These are phyloP conservation scores for Chlorociboria aeruginascens DNA, from an alignment of 495 filamentous ascomycete genomes.

Conservation along the genomic window DNA sequence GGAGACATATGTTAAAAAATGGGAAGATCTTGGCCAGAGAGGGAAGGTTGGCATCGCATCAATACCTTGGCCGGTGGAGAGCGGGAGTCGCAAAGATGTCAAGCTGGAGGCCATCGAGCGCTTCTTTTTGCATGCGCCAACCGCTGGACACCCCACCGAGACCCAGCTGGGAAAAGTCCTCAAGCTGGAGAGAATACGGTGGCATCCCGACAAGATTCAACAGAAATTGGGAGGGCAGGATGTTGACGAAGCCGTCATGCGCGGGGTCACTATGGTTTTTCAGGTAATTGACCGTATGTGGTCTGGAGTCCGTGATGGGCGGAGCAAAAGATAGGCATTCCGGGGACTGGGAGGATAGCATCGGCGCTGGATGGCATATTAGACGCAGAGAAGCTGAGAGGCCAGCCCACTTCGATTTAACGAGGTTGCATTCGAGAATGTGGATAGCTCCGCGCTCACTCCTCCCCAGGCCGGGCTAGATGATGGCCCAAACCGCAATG, in stretches of 20 bases:
- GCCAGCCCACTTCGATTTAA: too few species aligned
- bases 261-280: conserved; percentile 80
- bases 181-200: conserved; percentile 78
- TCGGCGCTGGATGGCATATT: too few species aligned
- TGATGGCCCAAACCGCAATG: too few species aligned
- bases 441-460: too few species aligned
- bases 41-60: conserved; percentile 20
- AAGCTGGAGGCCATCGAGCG: conserved; percentile 45
- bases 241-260: conserved; percentile 55
- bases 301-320: conserved; percentile 24
- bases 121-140: conserved; percentile 48
- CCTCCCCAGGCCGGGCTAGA: too few species aligned
- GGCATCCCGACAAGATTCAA: conserved; percentile 98
- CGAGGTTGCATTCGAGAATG: too few species aligned
- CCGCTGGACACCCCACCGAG: conserved; percentile 14
- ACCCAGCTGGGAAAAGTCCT: conserved; percentile 43
- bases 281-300: conserved; percentile 82
- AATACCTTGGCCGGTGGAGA: conserved; percentile 72
- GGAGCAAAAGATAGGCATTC: not conserved
- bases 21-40: conserved; percentile 39
- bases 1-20: conserved; percentile 50
- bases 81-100: conserved; percentile 49
- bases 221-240: conserved; percentile 63
- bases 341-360: not conserved
- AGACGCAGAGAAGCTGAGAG: not conserved